These are phyloP conservation scores for Monilinia fructicola DNA, from an alignment of 2,329 filamentous ascomycete species.

Conservation along the genomic window DNA sequence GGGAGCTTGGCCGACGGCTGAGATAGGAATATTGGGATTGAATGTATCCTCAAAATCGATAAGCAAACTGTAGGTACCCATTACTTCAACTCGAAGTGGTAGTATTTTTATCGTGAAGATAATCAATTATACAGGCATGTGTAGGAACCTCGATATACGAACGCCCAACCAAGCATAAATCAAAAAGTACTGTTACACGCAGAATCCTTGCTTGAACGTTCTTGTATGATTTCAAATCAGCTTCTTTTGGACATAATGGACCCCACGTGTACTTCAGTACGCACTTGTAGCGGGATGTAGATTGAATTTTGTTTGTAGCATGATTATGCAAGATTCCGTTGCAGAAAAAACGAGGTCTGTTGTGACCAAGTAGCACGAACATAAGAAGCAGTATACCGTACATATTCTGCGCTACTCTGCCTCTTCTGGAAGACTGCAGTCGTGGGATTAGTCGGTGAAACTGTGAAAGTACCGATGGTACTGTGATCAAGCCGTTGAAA, in stretches of 20 bases:
- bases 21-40: slow-evolving; percentile 3
- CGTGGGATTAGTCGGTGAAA: slow-evolving; percentile 8
- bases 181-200: slow-evolving; percentile 7
- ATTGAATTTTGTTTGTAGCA: slow-evolving; percentile 19
- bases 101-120: slow-evolving; percentile 9
- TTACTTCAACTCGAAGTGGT: slow-evolving; percentile 11
- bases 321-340: slow-evolving; percentile 24
- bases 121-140: slow-evolving; percentile 12
- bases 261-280: slow-evolving; percentile 20
- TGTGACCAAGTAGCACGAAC: slow-evolving; percentile 10
- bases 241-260: slow-evolving; percentile 5
- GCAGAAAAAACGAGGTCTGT: slow-evolving; percentile 21
- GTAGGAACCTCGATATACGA: slow-evolving; percentile 8
- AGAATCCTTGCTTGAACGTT: slow-evolving; percentile 12
- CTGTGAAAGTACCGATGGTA: slow-evolving; percentile 12
- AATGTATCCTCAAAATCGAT: slow-evolving; percentile 9
- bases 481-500: slow-evolving; percentile 22
- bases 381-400: slow-evolving; percentile 11
- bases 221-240: slow-evolving; percentile 22
- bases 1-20: slow-evolving; percentile 16
- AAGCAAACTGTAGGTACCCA: slow-evolving; percentile 18
- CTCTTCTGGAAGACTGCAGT: slow-evolving; percentile 13
- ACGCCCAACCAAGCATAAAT: slow-evolving; percentile 13
- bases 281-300: slow-evolving; percentile 19
- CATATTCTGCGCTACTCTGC: not conserved